phyloP scores from a whole-genome alignment of 495 filamentous ascomycete species.

The Penicillium samsonianum region DNA sequence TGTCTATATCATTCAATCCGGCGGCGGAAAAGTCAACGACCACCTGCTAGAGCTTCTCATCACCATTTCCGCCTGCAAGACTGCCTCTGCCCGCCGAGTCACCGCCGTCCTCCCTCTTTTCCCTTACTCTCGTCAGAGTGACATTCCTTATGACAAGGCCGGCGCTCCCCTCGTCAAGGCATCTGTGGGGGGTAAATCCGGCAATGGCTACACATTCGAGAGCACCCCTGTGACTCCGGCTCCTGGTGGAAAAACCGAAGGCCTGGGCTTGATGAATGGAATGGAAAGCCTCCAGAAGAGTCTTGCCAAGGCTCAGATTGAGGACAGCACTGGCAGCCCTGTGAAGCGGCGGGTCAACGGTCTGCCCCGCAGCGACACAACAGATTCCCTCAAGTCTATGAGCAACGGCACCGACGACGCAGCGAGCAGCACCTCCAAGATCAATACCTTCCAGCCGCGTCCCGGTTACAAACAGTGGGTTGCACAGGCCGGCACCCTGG shows the following conservation, averaged over 20 bases:
- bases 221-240: conserved; percentile 84
- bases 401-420: conserved; percentile 52
- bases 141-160: conserved; percentile 92
- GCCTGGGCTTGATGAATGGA: conserved; percentile 61
- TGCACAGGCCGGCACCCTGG: conserved; percentile 91
- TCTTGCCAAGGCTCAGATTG: conserved; percentile 61
- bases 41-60: conserved; percentile 95
- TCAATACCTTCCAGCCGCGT: conserved; percentile 69
- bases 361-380: conserved; percentile 58
- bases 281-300: conserved; percentile 64
- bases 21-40: conserved; percentile 90
- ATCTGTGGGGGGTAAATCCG: conserved; percentile 48
- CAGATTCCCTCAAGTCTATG: conserved; percentile 58
- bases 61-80: conserved; percentile 95
- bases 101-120: conserved; percentile 95
- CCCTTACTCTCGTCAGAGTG: conserved; percentile 92
- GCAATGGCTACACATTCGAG: conserved; percentile 85
- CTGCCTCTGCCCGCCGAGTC: conserved; percentile 85
- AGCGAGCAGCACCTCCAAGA: conserved; percentile 51
- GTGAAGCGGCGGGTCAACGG: conserved; percentile 45
- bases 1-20: conserved; percentile 95
- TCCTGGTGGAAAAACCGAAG: conserved; percentile 63
- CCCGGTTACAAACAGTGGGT: conserved; percentile 98
- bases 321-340: conserved; percentile 51
- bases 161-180: conserved; percentile 83